These are phyloP conservation scores for Candida railenensis DNA, from an alignment of 805 yeast species.

Conservation along the genomic window DNA sequence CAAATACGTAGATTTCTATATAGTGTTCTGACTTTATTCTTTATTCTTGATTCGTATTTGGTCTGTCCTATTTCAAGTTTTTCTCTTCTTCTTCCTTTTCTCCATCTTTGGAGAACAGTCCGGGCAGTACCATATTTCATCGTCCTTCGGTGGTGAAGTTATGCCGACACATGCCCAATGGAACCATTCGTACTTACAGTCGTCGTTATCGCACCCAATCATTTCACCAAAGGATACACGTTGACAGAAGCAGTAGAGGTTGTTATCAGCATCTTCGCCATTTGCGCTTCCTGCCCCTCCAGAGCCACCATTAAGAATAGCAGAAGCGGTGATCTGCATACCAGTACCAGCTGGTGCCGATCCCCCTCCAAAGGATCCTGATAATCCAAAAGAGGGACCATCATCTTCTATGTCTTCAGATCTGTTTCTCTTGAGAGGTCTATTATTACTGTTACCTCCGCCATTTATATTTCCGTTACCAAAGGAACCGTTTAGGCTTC, in stretches of 20 bases:
- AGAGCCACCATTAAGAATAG: slow-evolving; percentile 3
- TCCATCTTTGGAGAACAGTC: slow-evolving; percentile 61
- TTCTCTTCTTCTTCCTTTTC: slow-evolving; percentile 42
- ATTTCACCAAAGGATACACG: slow-evolving; percentile 94
- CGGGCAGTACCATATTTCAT: slow-evolving; percentile 85
- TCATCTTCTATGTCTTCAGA: slow-evolving; percentile 15
- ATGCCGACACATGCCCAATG: slow-evolving; percentile 94
- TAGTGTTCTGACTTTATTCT: too few relatives aligned
- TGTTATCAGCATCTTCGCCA: slow-evolving; percentile 46
- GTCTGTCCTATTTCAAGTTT: too few relatives aligned
- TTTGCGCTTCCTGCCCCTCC: slow-evolving; percentile 9
- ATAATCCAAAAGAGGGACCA: background rate
- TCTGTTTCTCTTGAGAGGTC: slow-evolving; percentile 11
- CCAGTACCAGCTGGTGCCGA: slow-evolving; percentile 2
- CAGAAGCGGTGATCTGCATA: background rate
- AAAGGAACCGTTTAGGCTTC: too few relatives aligned
- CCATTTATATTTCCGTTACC: background rate
- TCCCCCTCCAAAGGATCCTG: background rate
- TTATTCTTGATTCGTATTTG: too few relatives aligned
- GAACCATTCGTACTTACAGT: slow-evolving; percentile 92
- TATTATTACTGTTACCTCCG: background rate
- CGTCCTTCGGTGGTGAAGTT: slow-evolving; percentile 83
- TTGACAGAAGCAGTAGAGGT: slow-evolving; percentile 84
- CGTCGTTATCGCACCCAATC: slow-evolving; percentile 95
- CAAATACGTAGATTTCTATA: too few relatives aligned